Evolutionary conservation across 305 asterid species (phyloP), one percentile per base, ranked within the genome.

Genomic region (Striga hermonthica): DNA sequence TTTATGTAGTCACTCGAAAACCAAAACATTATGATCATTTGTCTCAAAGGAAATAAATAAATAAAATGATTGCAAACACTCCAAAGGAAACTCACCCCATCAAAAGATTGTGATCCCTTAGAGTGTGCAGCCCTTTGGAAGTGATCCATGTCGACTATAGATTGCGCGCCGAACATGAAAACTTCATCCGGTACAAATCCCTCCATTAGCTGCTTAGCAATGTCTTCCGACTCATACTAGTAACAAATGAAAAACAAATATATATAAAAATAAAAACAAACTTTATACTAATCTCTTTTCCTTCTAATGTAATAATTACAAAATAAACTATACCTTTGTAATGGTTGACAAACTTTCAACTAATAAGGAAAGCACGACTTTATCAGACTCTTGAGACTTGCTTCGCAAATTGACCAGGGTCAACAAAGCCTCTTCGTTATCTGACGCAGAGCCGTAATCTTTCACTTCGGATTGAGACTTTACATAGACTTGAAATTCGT

Each of bases 161-260:
- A 79, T 82, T 86, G 86, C 8, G 85, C 82, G 59, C 86, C 93
- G 69, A 86, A 90, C 79, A 86, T 72, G 77, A 92, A 86, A 50
- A 87, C 82, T 48, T 93, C 99, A 73, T 93, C 99, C 16, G 95
- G 95, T 13, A 78, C 80, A 70, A 86, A 93, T 69, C 72, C 87
- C 76, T 90, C 96, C 0, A 89, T 83, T 13, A 93, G 84, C 76
- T 86, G 89, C 77, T 81, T 78, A 13, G 76, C 70, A 34, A 93
- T 64, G 22, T 90, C 93, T 38, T 88, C 97, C 9, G 67, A 73
- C 82, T 80, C 94, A 67, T 83, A 58, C 99, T 92, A 65, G 31
- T 22, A 22, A 22, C 31, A 22, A 22, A 22, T 22, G 31, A 22
- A 22, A 22, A 5, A 36, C n/a, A 54, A 54, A 22, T 22, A 54